Evolutionary conservation across 2,329 filamentous ascomycete species (phyloP), one percentile per base, ranked within the genome.

Genomic region (Calonectria leucothoes): DNA sequence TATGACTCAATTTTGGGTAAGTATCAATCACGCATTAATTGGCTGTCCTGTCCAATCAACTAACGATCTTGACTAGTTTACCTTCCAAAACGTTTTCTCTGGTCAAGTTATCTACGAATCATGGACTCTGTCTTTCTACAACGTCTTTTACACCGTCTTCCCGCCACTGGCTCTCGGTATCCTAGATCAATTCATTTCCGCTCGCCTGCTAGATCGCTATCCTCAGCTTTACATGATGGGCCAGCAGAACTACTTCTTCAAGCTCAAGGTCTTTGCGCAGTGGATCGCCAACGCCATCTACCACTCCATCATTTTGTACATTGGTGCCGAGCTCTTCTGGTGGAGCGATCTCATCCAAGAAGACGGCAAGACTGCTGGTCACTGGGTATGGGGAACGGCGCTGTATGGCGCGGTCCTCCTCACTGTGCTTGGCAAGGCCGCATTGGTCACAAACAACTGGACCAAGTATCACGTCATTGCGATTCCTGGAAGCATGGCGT

Each of bases 81-180:
- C 95, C 0, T 99, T 99, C 88, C 95, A 98, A 90, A 99, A 99
- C 84, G 94, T 95, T 77, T 99, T 98, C 85, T 98, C 96, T 1
- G 97, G 97, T 66, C 94, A 98, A 83, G 95, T 98, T 82, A 98
- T 99, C 82, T 98, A 96, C 89, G 97, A 99, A 86, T 98, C 97
- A 12, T 99, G 97, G 97, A 98, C 96, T 0, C 88, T 99, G n/a
- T 98, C 96, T 10, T 98, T 98, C 87, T 99, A 98, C 89, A 99
- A 99, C 88, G 95, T 99, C 84, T 94, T 99, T 84, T 99, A 98
- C 87, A 99, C 97, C 0, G 94, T 98, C 25, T 88, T 98, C 23
- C 97, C 97, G 20, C 97, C 97, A 1, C 93, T 99, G 73, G 96
- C 95, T 1, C 93, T 99, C 82, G 97, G 97, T 79, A 98, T 99